Evolutionary conservation across 768 basidiomycete species (phyloP), one percentile per base, ranked within the genome.

Genomic region (Tulasnella sp.): DNA sequence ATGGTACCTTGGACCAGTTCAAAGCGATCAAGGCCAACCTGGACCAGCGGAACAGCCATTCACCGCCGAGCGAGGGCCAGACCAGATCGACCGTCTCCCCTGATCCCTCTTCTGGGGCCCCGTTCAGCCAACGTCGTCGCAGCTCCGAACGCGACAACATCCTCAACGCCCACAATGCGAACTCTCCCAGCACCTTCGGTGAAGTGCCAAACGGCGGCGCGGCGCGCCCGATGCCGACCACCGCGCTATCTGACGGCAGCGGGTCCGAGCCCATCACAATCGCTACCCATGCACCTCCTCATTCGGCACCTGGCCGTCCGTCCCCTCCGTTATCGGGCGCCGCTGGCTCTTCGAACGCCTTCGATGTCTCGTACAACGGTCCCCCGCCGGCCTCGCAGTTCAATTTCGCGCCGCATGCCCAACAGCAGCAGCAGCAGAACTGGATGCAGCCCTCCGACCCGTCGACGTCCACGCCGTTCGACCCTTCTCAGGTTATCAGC

Each of bases 361-460:
- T 69, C 64, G 34, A 69, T 69, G 64, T 28, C 31, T 69, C 64
- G 64, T 69, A 31, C 64, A 69, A 34, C 64, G 64, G 64, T 31
- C 58, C 58, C 34, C 64, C 28, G 12, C 64, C 64, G 28, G 24
- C 64, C 16, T 69, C 64, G 64, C 64, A 69, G 64, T 69, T 69
- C 64, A 69, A 69, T 37, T 69, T 54, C n/a, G n/a, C 54, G 22
- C 54, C 54, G 22, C 54, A 69, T 37, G 31, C 31, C 34, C 64
- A 69, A n/a, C n/a, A n/a, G 31, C 64, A n/a, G 60, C 60, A 64
- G 31, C 60, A 69, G 31, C 28, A 34, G 64, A 69, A 60, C 58
- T 69, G 64, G 28, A 69, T 28, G 60, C 60, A 64, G 60, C 60
- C 24, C 60, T 64, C 60, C 31, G 64, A 54, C 54, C 54, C 64